Evolutionary conservation across 768 basidiomycete genomes (phyloP).

Genomic region (Hericium alpestre): DNA sequence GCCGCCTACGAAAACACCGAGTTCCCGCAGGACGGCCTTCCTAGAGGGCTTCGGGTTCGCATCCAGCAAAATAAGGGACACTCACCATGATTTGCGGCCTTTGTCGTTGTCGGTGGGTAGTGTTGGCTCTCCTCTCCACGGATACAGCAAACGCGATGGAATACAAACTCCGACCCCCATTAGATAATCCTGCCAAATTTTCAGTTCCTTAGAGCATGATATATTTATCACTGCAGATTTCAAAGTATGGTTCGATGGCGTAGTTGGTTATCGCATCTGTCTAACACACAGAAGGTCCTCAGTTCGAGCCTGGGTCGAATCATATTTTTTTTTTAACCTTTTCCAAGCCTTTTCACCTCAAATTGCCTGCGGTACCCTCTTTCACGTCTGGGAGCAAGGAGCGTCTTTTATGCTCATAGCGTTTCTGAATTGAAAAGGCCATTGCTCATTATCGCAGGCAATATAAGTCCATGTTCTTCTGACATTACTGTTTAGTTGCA

Average conservation of each 20-base stretch:
- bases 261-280: conserved; percentile 75
- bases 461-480: not conserved
- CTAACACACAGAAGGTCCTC: conserved; percentile 36
- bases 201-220: not conserved
- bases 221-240: too few species aligned
- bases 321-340: conserved; percentile 1
- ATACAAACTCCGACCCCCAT: not conserved
- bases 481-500: too few species aligned
- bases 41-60: not conserved
- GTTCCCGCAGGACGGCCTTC: not conserved
- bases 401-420: not conserved
- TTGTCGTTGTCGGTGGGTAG: conserved; percentile 13
- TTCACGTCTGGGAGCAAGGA: not conserved
- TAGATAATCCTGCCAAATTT: not conserved
- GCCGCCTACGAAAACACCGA: conserved; percentile 1
- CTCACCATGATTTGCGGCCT: conserved; percentile 25
- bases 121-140: not conserved
- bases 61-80: conserved; percentile 1
- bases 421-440: not conserved
- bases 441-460: not conserved
- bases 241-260: conserved; percentile 36
- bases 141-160: not conserved
- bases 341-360: not conserved
- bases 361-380: not conserved
- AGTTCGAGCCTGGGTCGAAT: conserved; percentile 16